Evolutionary conservation across 257 asterid species (phyloP).

Genomic region (Ajuga chamaepitys): DNA sequence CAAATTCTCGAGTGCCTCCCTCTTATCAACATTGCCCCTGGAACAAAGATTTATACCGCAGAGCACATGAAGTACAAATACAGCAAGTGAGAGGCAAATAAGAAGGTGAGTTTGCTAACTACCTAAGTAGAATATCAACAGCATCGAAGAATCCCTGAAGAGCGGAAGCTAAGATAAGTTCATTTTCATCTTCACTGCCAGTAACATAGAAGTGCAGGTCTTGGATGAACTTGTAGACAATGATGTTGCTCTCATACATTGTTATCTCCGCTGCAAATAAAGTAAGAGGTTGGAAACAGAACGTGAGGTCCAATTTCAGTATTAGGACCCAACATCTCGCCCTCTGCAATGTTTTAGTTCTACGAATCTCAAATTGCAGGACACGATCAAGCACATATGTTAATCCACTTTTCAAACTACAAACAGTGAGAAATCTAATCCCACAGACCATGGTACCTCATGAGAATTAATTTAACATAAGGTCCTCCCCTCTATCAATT

Average conservation of each 20-base stretch:
- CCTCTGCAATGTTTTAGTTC: background rate
- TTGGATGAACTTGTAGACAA: constrained; percentile 68
- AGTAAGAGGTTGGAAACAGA: background rate
- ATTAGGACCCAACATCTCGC: background rate
- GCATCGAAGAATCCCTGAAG: constrained; percentile 81
- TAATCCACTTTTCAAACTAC: background rate
- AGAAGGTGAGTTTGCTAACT: background rate
- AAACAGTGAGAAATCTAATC: background rate
- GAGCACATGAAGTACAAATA: background rate
- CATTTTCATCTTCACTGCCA: constrained; percentile 78
- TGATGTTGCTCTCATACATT: constrained; percentile 56
- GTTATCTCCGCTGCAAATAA: constrained; percentile 60
- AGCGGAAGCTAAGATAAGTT: constrained; percentile 60
- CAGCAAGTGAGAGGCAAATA: background rate
- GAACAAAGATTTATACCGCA: constrained; percentile 3
- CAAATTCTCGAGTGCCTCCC: constrained; percentile 72
- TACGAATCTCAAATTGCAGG: no score
- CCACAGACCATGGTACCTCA: background rate
- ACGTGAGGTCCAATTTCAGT: background rate
- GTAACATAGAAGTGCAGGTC: constrained; percentile 80
- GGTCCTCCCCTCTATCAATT: background rate
- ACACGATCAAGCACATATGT: background rate
- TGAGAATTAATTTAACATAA: background rate
- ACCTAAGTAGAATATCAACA: constrained; percentile 75
- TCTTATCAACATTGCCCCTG: constrained; percentile 71